phyloP scores from a whole-genome alignment of 2,329 filamentous ascomycete species.

The Fusarium sp. region DNA sequence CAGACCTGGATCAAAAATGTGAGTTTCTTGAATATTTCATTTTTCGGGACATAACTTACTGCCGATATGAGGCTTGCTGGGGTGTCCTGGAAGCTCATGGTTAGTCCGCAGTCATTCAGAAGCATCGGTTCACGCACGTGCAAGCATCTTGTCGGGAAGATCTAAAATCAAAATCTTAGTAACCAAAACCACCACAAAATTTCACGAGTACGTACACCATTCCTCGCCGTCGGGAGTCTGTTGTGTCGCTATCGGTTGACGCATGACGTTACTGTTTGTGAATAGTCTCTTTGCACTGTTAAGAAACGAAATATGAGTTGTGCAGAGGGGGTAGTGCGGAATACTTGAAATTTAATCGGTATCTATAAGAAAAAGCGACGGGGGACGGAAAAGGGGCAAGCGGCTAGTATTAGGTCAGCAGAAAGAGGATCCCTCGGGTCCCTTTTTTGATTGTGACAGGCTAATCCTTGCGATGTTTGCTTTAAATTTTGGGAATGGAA shows the following conservation, averaged over 20 bases:
- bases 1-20: conserved; percentile 57
- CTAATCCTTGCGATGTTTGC: background rate
- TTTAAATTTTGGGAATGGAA: background rate
- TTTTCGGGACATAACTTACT: conserved; percentile 15
- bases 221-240: conserved; percentile 19
- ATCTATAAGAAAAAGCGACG: conserved; percentile 1
- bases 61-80: conserved; percentile 39
- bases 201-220: conserved; percentile 32
- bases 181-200: background rate
- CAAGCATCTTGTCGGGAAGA: conserved; percentile 40
- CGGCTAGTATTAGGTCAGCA: conserved; percentile 33
- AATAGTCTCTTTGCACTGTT: conserved; percentile 5
- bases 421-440: background rate
- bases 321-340: conserved; percentile 6
- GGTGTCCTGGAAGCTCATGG: conserved; percentile 27
- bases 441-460: background rate
- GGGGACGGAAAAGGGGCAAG: conserved; percentile 32
- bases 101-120: conserved; percentile 15
- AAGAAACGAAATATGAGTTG: background rate
- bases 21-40: background rate
- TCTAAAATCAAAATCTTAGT: conserved; percentile 20
- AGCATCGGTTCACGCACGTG: conserved; percentile 27
- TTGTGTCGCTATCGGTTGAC: conserved; percentile 16
- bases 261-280: conserved; percentile 24
- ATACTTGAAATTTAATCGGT: conserved; percentile 12